Base-by-base conservation (phyloP, 2,329 filamentous ascomycete species). In the Beauveria brongniartii region DNA sequence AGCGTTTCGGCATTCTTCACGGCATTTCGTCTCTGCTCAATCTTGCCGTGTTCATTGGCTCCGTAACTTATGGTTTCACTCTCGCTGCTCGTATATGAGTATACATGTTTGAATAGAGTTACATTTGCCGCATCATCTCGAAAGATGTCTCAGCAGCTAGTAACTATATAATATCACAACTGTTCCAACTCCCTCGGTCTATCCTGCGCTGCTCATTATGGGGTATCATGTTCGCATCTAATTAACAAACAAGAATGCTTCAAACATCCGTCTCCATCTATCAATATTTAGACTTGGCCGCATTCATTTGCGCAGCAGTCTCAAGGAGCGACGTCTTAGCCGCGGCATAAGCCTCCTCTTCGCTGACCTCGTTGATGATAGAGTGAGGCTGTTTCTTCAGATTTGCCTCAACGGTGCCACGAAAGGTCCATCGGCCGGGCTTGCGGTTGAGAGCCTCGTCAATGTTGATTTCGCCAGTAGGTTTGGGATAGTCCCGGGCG, bases 21-120 rank as follows among this genome's bases (percentile, higher is more conserved):
- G 91, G 92, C 6, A 76, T 90, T 53, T 96, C 91, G 8, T 89
- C 89, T 30, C 73, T 95, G 63, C 72, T 95, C 22, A 97, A 97
- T 72, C 70, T 97, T 62, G 73, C 82, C 2, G 88, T 85, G 0
- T 80, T 95, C 54, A 72, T 87, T 47, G 85, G 86, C 0, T 87
- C 87, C 47, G 69, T 95, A 3, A 86, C 81, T 67, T 97, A 97
- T 75, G 93, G 91, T 1, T 82, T 90, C 66, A 82, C 88, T 9
- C 77, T 99, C 51, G 86, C 86, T 14, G 80, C 83, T 64, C 82
- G 56, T 24, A 26, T 59, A 18, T 59, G 20, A 59, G 48, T 24
- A 22, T 51, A 24, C 52, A 6, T 1, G 0, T 44, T 55, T 55
- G 16, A 28, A 20, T 47, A 24, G 20, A 40, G 8, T 47, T 47